These are phyloP conservation scores for Naganishia antarctica DNA, from an alignment of 768 basidiomycete species.

Conservation along the genomic window DNA sequence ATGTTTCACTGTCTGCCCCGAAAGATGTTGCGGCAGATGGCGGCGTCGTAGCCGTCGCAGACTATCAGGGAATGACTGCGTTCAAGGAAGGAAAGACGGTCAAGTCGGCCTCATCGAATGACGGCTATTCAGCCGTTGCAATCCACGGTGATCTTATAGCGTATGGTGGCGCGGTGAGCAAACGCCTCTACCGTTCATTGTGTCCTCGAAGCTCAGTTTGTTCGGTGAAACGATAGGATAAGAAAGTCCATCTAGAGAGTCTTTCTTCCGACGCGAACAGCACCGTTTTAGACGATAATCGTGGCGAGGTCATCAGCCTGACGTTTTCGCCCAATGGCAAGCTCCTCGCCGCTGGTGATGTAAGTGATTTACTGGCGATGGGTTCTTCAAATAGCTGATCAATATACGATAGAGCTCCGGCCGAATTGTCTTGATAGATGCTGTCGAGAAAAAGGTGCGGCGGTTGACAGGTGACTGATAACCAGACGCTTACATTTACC, in stretches of 20 bases:
- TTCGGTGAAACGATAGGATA: constrained; percentile 55
- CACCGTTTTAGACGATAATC: constrained; percentile 56
- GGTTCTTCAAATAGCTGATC: background rate
- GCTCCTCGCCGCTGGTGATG: constrained; percentile 77
- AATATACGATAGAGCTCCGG: constrained; percentile 61
- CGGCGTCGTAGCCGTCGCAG: constrained; percentile 31
- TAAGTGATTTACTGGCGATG: constrained; percentile 54
- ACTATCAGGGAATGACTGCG: constrained; percentile 32
- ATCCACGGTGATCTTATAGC: constrained; percentile 54
- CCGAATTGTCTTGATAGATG: constrained; percentile 72
- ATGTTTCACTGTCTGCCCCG: background rate
- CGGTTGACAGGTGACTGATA: background rate
- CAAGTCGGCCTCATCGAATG: constrained; percentile 10
- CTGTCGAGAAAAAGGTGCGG: constrained; percentile 60
- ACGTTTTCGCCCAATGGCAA: constrained; percentile 74
- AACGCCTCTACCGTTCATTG: background rate
- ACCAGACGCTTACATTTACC: background rate
- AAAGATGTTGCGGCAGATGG: constrained; percentile 16
- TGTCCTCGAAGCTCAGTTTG: constrained; percentile 17
- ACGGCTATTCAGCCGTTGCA: constrained; percentile 37
- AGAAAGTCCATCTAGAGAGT: constrained; percentile 60
- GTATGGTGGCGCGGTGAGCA: constrained; percentile 67
- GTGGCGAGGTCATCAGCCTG: constrained; percentile 65
- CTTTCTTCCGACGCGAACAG: constrained; percentile 56
- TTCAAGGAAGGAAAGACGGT: constrained; percentile 59